These are phyloP conservation scores for Ophiocordyceps polyrhachis-furcata DNA, from an alignment of 2,329 filamentous ascomycete species.

Conservation along the genomic window DNA sequence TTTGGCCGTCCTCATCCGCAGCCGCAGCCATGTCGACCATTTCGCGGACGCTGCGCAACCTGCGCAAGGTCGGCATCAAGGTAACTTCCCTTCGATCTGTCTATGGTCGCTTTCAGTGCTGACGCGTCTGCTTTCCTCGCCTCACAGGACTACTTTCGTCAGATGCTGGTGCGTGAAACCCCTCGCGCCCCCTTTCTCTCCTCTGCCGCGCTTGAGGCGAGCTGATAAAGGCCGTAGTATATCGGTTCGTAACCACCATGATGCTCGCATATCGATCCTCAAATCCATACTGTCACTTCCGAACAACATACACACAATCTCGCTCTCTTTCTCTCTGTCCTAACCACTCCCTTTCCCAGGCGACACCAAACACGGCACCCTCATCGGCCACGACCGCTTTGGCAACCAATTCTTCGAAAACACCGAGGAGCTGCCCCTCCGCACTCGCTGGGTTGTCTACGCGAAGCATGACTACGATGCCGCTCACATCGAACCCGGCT, in stretches of 20 bases:
- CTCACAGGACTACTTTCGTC: slow-evolving; percentile 66
- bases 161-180: slow-evolving; percentile 64
- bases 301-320: neutral
- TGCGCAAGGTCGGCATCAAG: slow-evolving; percentile 78
- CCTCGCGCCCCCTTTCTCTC: slow-evolving; percentile 4
- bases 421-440: slow-evolving; percentile 80
- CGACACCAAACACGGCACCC: slow-evolving; percentile 84
- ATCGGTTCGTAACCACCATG: slow-evolving; percentile 27
- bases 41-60: slow-evolving; percentile 65
- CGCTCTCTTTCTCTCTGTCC: no score
- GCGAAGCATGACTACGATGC: slow-evolving; percentile 70
- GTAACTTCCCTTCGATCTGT: slow-evolving; percentile 27
- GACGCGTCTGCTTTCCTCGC: neutral
- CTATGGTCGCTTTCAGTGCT: neutral
- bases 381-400: slow-evolving; percentile 71
- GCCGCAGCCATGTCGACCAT: slow-evolving; percentile 69
- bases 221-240: slow-evolving; percentile 21
- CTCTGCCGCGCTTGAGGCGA: slow-evolving; percentile 1
- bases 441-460: slow-evolving; percentile 96
- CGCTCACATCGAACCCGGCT: slow-evolving; percentile 80
- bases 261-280: neutral
- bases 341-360: slow-evolving; percentile 29
- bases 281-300: neutral
- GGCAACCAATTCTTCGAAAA: slow-evolving; percentile 99
- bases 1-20: neutral